These are phyloP conservation scores for Saitozyma podzolica DNA, from an alignment of 768 basidiomycete species.

Conservation along the genomic window DNA sequence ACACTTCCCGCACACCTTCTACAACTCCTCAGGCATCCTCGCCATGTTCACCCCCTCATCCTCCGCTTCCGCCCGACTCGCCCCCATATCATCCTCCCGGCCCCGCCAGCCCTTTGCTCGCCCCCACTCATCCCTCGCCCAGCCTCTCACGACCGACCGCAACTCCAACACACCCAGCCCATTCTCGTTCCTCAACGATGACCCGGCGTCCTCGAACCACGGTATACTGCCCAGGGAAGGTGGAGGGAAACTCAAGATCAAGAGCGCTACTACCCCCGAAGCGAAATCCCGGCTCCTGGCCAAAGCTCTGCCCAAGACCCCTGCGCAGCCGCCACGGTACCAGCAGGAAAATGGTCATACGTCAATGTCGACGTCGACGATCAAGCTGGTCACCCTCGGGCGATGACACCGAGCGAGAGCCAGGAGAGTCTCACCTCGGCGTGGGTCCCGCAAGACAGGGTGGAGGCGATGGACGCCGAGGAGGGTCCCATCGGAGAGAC, in stretches of 20 bases:
- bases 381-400: constrained; percentile 9
- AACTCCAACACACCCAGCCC: constrained; percentile 18
- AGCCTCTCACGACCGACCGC: constrained; percentile 25
- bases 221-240: constrained; percentile 30
- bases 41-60: too few relatives aligned
- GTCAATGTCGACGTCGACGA: too few relatives aligned
- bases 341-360: too few relatives aligned
- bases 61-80: neutral
- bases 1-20: too few relatives aligned
- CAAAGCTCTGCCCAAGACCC: neutral
- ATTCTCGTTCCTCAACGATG: neutral
- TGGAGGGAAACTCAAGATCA: constrained; percentile 34
- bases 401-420: constrained; percentile 33
- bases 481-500: constrained; percentile 16
- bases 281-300: constrained; percentile 8
- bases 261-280: constrained; percentile 42
- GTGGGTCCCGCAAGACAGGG: neutral
- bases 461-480: constrained; percentile 18
- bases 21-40: too few relatives aligned
- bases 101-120: constrained; percentile 4
- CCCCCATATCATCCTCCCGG: constrained; percentile 3
- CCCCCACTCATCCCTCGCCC: constrained; percentile 14
- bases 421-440: constrained; percentile 18
- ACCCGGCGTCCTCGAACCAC: neutral
- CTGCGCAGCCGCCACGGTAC: neutral